Base-by-base conservation (phyloP, 202 grass and related monocot genomes). In the Dendrocalamus latiflorus region DNA sequence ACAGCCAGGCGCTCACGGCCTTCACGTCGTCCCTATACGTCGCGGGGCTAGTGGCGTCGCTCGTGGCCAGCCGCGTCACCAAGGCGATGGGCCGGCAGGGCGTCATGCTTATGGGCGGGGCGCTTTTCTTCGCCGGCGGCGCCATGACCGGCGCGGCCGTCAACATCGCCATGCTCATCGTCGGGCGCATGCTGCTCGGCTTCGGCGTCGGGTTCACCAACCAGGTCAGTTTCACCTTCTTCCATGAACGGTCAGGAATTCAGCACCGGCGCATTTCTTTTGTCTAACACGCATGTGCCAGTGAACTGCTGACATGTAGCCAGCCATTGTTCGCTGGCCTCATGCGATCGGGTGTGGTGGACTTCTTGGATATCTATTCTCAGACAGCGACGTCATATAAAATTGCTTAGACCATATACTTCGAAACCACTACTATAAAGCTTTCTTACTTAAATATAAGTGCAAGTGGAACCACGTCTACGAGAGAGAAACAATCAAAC, bases 21-120 rank as follows among this genome's bases (percentile, higher is more conserved):
- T 97, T 94, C 86, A 97, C 92, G 18, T 97, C 92, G 16, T 97
- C 94, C 1, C 75, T 97, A 50, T 94, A 94, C 90, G 10, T 97
- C 14, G 92, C 92, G 25, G 94, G 92, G 20, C 49, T 98, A 36
- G 8, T 84, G 20, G 79, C 89, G 22, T 90, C 92, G 39, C 90
- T 94, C 2, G 54, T 88, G n/a, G 92, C 95, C 44, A 76, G 92
- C 48, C 72, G 89, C 37, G 72, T 98, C n/a, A 95, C 89, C 39
- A 91, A 68, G 84, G 83, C 80, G 5, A 74, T 98, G 18, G 91
- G 95, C 2, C 77, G 95, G 10, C 89, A 91, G 73, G 70, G 37
- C 21, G 43, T 93, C 82, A 98, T 98, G 92, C 72, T 91, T 74
- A 73, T 90, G 37, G 95, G 92, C 17, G 95, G 95, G 24, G 87